phyloP scores from a whole-genome alignment of 2,329 filamentous ascomycete genomes.

The Pseudocercospora pini-densiflorae region DNA sequence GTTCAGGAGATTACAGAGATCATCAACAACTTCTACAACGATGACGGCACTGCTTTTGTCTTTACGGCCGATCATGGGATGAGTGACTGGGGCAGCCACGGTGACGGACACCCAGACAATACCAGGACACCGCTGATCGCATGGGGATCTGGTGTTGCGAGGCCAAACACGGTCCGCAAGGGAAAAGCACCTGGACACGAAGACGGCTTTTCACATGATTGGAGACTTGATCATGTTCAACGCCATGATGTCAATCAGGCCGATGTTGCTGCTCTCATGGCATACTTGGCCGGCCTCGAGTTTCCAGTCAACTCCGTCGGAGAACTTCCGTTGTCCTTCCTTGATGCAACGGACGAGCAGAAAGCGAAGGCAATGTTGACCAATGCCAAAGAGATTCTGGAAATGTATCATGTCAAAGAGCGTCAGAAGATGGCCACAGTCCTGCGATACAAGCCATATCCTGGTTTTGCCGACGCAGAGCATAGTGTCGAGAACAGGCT shows the following conservation, averaged over 20 bases:
- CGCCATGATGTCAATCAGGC: slow-evolving; percentile 93
- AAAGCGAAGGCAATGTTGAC: slow-evolving; percentile 85
- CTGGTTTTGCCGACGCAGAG: slow-evolving; percentile 66
- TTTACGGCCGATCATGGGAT: slow-evolving; percentile 99
- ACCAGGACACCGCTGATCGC: slow-evolving; percentile 90
- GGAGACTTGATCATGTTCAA: slow-evolving; percentile 78
- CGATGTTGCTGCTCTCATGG: slow-evolving; percentile 93
- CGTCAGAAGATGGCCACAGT: slow-evolving; percentile 76
- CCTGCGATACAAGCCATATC: slow-evolving; percentile 77
- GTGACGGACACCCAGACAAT: slow-evolving; percentile 96
- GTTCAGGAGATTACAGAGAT: slow-evolving; percentile 81
- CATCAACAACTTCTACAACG: slow-evolving; percentile 82
- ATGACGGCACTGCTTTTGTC: slow-evolving; percentile 85
- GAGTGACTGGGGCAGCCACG: slow-evolving; percentile 99
- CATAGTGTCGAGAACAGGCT: slow-evolving; percentile 70
- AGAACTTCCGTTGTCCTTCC: slow-evolving; percentile 81
- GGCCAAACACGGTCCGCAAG: slow-evolving; percentile 63
- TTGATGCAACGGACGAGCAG: slow-evolving; percentile 71
- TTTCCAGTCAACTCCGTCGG: slow-evolving; percentile 98
- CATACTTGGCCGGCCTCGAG: slow-evolving; percentile 83
- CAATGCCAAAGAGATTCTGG: slow-evolving; percentile 84
- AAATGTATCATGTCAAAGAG: slow-evolving; percentile 97
- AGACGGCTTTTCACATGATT: slow-evolving; percentile 83
- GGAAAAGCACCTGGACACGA: slow-evolving; percentile 80
- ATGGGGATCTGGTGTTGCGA: slow-evolving; percentile 90